Base-by-base conservation (phyloP, 75 land plant genomes). In the Larix kaempferi region DNA sequence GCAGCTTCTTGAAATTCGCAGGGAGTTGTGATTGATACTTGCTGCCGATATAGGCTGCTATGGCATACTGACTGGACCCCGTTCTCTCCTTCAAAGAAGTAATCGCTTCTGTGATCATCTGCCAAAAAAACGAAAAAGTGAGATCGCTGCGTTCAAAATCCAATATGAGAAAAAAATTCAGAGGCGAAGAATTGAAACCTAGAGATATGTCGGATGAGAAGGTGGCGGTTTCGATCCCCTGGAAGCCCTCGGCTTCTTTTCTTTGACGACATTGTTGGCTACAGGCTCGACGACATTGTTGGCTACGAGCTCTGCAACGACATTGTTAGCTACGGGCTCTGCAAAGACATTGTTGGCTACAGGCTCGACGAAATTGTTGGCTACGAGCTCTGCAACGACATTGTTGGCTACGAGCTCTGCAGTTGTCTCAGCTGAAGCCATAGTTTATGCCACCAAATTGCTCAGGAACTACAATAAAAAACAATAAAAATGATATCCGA, bases 91-190 rank as follows among this genome's bases (percentile, higher is more conserved):
- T 92, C 84, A 92, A 57, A 22, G 91, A 35, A 25, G 65, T 76
- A 44, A 94, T 90, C 77, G 98, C 98, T 14, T 94, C 98, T 73
- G 63, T 74, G 57, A 89, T 77, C 98, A 94, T 94, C 95, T 94
- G 84, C 69, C 5, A 1, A 12, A 49, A 5, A 55, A 54, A 8
- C 1, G 35, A 78, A 12, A 13, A 23, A n/a, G 1, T n/a, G 2
- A 29, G 39, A 73, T 12, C 41, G 3, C 12, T 73, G 3, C 25
- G 10, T 8, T n/a, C 67, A 55, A 63, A 63, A 63, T 12, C 11
- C 13, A 63, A 44, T 0, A 10, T 7, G 8, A 0, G 52, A 44
- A 44, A 6, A 44, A 4, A 55, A 79, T 5, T 16, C 10, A 25
- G 22, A 6, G 27, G 27, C 62, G 13, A 5, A 15, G 5, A 15